Evolutionary conservation across 495 filamentous ascomycete species (phyloP), one percentile per base, ranked within the genome.

Genomic region (Penicillium salamii): DNA sequence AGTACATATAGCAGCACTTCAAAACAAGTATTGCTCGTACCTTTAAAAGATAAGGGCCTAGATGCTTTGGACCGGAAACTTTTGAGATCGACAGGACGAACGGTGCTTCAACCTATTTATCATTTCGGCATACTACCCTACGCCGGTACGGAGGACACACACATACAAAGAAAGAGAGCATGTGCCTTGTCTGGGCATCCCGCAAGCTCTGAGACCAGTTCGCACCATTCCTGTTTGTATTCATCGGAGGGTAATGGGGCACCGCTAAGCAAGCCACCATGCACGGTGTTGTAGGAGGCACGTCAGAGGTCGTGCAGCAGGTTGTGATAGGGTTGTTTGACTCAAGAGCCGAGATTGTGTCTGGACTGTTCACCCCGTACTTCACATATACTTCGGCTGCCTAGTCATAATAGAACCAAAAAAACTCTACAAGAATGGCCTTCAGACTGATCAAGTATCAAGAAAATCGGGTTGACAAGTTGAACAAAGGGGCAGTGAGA

Each of bases 201-300:
- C 34, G 12, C 35, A 47, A 19, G 12, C 7, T 11, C 29, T 32
- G 11, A 32, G 20, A 58, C 14, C 42, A 23, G 45, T 40, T 38
- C 29, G 32, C 37, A 21, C 38, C 20, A 42, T 52, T n/a, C 19
- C 52, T 38, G 24, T 46, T 48, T 38, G 28, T 23, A 52, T 45
- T n/a, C 29, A 38, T 24, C 34, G 47, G 36, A 20, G 24, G 24
- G 7, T 19, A 38, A 23, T 13, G 44, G 47, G 13, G 41, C 46
- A 29, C 54, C 50, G 48, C 50, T 43, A 40, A 56, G 49, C 56
- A 49, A 59, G 56, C 56, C 56, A 59, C 36, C 52, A 55, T 59
- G 56, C 52, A 55, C 24, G 31, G 20, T 15, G 19, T 24, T 36
- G 37, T 59, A 37, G 36, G 33, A 26, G 11, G 18, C 3, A 50